Conservation (phyloP, 129 eudicot species). For the Artemisia annua region DNA sequence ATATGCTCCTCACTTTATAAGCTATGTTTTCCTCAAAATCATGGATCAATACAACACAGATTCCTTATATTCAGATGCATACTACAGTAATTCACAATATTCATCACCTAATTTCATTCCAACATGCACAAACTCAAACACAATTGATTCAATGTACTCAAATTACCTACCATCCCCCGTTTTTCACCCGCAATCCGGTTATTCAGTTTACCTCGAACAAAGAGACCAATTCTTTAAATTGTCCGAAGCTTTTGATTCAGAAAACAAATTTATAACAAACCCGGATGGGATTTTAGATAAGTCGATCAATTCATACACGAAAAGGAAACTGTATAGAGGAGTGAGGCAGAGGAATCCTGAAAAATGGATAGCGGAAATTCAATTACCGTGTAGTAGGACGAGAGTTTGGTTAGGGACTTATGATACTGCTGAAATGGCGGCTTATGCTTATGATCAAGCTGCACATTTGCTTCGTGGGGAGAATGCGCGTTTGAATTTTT, state of each 20-base stretch:
- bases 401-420: constrained; percentile 91
- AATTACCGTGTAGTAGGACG: constrained; percentile 78
- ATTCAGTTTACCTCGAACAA: constrained; percentile 64
- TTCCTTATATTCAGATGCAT: background rate
- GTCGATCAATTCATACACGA: background rate
- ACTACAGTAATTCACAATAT: constrained; percentile 3
- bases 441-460: constrained; percentile 83
- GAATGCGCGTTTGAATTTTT: constrained; percentile 68
- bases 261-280: background rate
- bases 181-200: constrained; percentile 48
- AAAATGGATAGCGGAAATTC: constrained; percentile 84
- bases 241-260: constrained; percentile 28
- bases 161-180: constrained; percentile 31
- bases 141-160: constrained; percentile 66
- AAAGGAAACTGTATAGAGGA: too few relatives aligned
- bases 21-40: constrained; percentile 16
- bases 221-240: constrained; percentile 58
- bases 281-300: background rate
- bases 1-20: background rate
- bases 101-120: constrained; percentile 49
- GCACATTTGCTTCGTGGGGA: constrained; percentile 81
- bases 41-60: background rate
- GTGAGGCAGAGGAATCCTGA: too few relatives aligned
- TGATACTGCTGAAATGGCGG: constrained; percentile 74
- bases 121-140: constrained; percentile 41